Conservation (phyloP, 805 yeast species). For the Suhomyces vadensis region DNA sequence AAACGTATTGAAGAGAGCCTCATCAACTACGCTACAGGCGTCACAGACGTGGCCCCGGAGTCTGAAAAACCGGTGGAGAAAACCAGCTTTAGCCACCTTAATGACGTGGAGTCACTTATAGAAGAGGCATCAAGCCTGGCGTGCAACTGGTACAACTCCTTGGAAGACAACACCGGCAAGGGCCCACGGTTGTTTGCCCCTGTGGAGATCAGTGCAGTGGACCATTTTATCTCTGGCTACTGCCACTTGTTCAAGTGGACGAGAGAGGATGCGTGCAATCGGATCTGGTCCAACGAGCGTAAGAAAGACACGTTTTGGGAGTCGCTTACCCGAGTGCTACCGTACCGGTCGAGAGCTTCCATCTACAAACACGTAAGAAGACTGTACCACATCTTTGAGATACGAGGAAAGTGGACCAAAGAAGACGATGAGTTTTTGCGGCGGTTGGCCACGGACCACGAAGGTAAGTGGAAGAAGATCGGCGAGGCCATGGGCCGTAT, state of each 20-base stretch:
- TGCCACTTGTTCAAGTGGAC: slow-evolving; percentile 61
- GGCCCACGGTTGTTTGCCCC: slow-evolving; percentile 52
- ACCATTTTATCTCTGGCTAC: slow-evolving; percentile 69
- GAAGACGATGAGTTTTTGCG: slow-evolving; percentile 75
- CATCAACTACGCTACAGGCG: slow-evolving; percentile 6
- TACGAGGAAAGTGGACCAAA: slow-evolving; percentile 86
- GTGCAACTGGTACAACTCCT: slow-evolving; percentile 36
- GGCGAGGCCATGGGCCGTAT: slow-evolving; percentile 81
- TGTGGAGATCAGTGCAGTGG: slow-evolving; percentile 71
- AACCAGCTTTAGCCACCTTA: slow-evolving; percentile 27
- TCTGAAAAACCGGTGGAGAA: slow-evolving; percentile 1
- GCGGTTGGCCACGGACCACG: slow-evolving; percentile 61
- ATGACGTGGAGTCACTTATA: slow-evolving; percentile 33
- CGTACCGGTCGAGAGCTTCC: slow-evolving; percentile 84
- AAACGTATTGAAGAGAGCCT: slow-evolving; percentile 11
- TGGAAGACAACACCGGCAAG: slow-evolving; percentile 19
- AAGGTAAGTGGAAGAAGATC: slow-evolving; percentile 86
- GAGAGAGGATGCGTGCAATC: slow-evolving; percentile 69
- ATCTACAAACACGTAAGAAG: slow-evolving; percentile 91
- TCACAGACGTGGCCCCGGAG: neutral
- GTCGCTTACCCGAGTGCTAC: slow-evolving; percentile 70
- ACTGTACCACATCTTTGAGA: slow-evolving; percentile 82
- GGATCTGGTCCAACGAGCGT: slow-evolving; percentile 86
- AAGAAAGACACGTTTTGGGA: slow-evolving; percentile 93
- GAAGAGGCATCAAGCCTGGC: slow-evolving; percentile 39